phyloP scores from a whole-genome alignment of 116 monocot species.

The Dioscorea cayenensis region DNA sequence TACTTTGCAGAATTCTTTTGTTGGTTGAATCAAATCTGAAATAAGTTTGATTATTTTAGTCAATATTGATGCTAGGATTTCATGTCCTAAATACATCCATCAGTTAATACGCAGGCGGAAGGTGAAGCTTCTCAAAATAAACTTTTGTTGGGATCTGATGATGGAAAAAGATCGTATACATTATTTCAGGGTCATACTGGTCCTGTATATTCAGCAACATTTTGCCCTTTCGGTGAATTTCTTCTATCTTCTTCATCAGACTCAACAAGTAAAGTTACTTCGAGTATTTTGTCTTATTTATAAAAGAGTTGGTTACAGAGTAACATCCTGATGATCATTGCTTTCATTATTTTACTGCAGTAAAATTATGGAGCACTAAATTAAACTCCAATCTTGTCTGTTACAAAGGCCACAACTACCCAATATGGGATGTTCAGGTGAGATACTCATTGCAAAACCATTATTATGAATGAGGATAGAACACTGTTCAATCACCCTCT shows the following conservation, averaged over 20 bases:
- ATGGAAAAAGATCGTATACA: constrained; percentile 60
- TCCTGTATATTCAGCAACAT: constrained; percentile 82
- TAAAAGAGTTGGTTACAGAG: neutral
- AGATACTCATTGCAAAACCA: neutral
- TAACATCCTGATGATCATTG: neutral
- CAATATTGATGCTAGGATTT: neutral
- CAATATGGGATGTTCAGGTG: constrained; percentile 98
- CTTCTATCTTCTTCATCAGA: constrained; percentile 95
- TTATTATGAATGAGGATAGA: no score
- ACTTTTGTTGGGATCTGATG: constrained; percentile 46
- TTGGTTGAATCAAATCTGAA: neutral
- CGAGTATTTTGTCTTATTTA: neutral
- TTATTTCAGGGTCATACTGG: constrained; percentile 89
- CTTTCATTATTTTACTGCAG: constrained; percentile 35
- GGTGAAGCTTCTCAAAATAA: constrained; percentile 36
- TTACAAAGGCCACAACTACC: constrained; percentile 97
- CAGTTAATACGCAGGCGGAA: constrained; percentile 66
- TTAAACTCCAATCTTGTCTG: constrained; percentile 92
- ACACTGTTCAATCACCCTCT: no score
- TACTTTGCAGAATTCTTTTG: no score
- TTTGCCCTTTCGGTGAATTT: constrained; percentile 86
- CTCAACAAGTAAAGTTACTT: constrained; percentile 62
- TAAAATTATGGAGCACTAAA: constrained; percentile 92
- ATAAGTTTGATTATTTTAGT: neutral
- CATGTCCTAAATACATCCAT: neutral